Conservation (phyloP, 441 rosid genomes). For the Melastoma candidum region DNA sequence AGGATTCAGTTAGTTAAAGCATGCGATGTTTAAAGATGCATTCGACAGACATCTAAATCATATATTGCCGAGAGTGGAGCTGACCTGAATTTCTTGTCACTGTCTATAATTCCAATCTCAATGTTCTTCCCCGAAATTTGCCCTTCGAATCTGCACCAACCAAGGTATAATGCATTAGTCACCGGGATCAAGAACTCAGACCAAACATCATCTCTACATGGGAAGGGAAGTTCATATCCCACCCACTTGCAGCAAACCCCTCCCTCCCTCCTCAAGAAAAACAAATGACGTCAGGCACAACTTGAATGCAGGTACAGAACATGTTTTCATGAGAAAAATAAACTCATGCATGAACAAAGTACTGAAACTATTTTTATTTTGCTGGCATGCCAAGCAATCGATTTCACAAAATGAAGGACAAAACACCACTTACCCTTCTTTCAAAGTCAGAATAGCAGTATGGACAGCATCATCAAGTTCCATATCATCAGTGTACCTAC, state of each 20-base stretch:
- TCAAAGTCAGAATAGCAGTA: constrained; percentile 89
- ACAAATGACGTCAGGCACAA: too few species aligned
- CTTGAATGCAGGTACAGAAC: too few species aligned
- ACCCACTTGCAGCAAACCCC: too few species aligned
- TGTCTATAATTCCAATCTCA: constrained; percentile 86
- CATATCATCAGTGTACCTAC: constrained; percentile 93
- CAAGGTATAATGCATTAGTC: not conserved
- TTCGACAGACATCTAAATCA: not conserved
- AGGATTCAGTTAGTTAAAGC: not conserved
- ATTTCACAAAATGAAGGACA: not conserved
- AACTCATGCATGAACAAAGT: too few species aligned
- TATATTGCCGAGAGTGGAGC: not conserved
- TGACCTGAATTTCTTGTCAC: constrained; percentile 87
- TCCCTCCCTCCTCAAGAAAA: too few species aligned
- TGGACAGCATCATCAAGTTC: constrained; percentile 99
- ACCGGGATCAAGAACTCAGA: too few species aligned
- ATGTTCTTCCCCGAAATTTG: constrained; percentile 92
- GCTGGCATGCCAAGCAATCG: not conserved
- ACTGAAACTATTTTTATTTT: too few species aligned
- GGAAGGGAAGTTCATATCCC: not conserved
- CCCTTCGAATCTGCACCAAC: constrained; percentile 77
- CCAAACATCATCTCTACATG: not conserved
- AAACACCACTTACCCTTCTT: constrained; percentile 71
- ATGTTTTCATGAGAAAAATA: too few species aligned
- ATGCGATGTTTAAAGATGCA: constrained; percentile 1